Evolutionary conservation across 2,329 filamentous ascomycete genomes (phyloP), one percentile per base, ranked within the genome.

Genomic region (Hypoxylon sp.): DNA sequence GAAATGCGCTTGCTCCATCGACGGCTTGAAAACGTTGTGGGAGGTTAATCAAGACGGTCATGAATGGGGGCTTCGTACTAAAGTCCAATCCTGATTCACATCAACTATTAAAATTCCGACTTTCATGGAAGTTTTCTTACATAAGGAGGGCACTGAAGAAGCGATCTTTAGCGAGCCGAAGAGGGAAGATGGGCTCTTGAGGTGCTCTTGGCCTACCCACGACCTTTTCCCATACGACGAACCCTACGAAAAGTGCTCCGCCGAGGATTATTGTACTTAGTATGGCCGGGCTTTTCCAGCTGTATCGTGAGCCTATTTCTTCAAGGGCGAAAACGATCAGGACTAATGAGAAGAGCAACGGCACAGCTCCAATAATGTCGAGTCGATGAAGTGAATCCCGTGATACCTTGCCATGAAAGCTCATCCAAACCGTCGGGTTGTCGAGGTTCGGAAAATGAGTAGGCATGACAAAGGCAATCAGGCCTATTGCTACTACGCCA

Each of bases 291-390:
- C 79, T 82, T 6, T 67, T 73, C 84, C 84, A 86, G 2, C 80
- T 70, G 55, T 82, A 84, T 5, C 75, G 75, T 17, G 78, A 72
- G 4, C 83, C 83, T 5, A 75, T 83, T 67, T 84, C 78, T 51
- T 86, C 80, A 13, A 86, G 75, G 1, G 80, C 82, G 42, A 83
- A 82, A 15, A 85, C 79, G n/a, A 86, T 70, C 2, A 85, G 75
- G 2, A 83, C 78, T 0, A 82, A 83, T 2, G 79, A 79, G 0
- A 77, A 78, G 6, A 86, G 75, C 0, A 80, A 72, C 2, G 84
- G 53, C 32, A 79, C 62, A 2, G 73, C 73, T n/a, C 80, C 80
- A 3, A 78, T 4, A 35, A 76, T 62, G 54, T 82, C 80, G 17
- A 81, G 67, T 10, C 77, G 71, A 32, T 69, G 67, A 21, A 75